phyloP scores from a whole-genome alignment of 345 rosid species.

The Aegle marmelos region DNA sequence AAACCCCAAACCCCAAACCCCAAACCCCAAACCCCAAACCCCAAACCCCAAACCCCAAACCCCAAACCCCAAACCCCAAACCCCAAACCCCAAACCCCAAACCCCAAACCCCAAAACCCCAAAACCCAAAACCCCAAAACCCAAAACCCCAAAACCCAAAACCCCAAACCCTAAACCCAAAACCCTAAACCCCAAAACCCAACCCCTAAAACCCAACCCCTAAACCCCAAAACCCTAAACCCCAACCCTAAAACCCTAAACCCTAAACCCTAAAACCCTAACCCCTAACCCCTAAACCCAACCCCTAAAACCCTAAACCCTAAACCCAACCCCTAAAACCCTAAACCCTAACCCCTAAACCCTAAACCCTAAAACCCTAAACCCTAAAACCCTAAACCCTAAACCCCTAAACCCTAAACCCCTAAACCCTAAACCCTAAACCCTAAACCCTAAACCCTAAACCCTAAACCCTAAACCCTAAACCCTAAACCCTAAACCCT shows the following conservation, averaged over 20 bases:
- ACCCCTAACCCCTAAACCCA: too few species aligned
- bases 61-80: constrained; percentile 26
- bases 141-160: too few species aligned
- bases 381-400: constrained; percentile 13
- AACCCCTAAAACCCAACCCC: too few species aligned
- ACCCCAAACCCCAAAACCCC: constrained; percentile 22
- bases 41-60: constrained; percentile 21
- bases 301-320: too few species aligned
- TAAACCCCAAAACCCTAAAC: too few species aligned
- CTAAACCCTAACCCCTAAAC: constrained; percentile 18
- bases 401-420: too few species aligned
- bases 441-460: constrained; percentile 23
- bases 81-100: constrained; percentile 19
- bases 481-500: constrained; percentile 34
- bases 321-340: too few species aligned
- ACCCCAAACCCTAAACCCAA: too few species aligned
- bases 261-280: too few species aligned
- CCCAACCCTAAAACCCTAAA: too few species aligned
- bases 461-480: constrained; percentile 34
- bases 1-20: constrained; percentile 19
- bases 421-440: too few species aligned
- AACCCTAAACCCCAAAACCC: too few species aligned
- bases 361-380: constrained; percentile 19
- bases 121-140: constrained; percentile 25
- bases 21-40: constrained; percentile 17